Base-by-base conservation (phyloP, 1,284 basidiomycete genomes). In the Leccinum subrobustum region DNA sequence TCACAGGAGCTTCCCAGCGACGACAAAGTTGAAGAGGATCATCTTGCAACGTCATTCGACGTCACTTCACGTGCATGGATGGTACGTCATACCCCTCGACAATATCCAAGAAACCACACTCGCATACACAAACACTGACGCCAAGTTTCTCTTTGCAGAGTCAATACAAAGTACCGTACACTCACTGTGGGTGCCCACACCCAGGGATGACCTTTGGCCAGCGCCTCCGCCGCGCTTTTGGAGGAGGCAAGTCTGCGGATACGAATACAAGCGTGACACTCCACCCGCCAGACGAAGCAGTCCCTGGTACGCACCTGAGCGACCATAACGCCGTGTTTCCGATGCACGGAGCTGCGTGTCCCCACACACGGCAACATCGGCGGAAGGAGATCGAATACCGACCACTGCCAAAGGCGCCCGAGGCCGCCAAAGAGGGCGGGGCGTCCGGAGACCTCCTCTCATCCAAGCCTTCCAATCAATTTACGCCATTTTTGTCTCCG, bases 181-280 rank as follows among this genome's bases (percentile, higher is more conserved):
- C 74, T 0, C 74, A 82, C 62, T 83, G 82, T 52, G 80, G 81
- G 0, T 82, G 81, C 60, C 78, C 81, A 1, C 68, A 77, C 1
- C 78, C 80, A 0, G 80, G 78, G 2, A 70, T 74, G 23, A 80
- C 73, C 2, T 71, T 81, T 23, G 77, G 75, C 4, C 73, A 78
- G 59, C 71, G 75, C 18, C n/a, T 74, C 3, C 66, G 66, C 5
- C 52, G 58, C 1, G 42, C 58, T 4, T 42, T 71, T 14, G 23
- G 50, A 27, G 25, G 50, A 29, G 25, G n/a, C 6, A 50, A 16
- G 18, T 20, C 42, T 20, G 0, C 42, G 16, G 50, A 51, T 29
- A 16, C 16, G 16, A 25, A 14, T n/a, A 25, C 50, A 9, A 11
- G 23, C 25, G 31, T 44, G 20, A 23, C 74, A 8, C 63, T 69